Evolutionary conservation across 2,329 filamentous ascomycete genomes (phyloP).

Genomic region (Stemphylium lycopersici): DNA sequence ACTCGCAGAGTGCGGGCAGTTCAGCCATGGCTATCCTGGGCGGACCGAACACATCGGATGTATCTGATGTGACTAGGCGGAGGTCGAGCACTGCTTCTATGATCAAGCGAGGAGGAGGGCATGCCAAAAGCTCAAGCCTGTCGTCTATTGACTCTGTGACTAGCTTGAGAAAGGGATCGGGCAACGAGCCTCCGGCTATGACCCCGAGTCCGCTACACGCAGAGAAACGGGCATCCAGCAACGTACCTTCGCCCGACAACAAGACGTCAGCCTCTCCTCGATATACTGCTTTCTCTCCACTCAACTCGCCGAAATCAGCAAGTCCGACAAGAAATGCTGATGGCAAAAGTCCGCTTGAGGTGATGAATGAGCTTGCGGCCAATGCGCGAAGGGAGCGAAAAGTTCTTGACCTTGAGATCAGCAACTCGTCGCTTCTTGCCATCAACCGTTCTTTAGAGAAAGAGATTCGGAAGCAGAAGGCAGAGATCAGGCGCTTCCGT

Average conservation of each 20-base stretch:
- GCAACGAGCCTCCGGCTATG: constrained; percentile 30
- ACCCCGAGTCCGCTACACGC: constrained; percentile 43
- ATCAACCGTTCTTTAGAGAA: constrained; percentile 94
- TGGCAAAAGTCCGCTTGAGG: constrained; percentile 58
- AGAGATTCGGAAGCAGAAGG: constrained; percentile 87
- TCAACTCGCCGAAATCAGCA: constrained; percentile 45
- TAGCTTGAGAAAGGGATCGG: constrained; percentile 35
- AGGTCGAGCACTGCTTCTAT: constrained; percentile 42
- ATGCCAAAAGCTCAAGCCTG: constrained; percentile 51
- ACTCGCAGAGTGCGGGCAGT: constrained; percentile 43
- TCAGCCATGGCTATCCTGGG: constrained; percentile 43
- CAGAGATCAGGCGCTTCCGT: constrained; percentile 83
- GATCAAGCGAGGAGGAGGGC: constrained; percentile 31
- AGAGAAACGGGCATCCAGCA: constrained; percentile 39
- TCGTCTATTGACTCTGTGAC: constrained; percentile 55
- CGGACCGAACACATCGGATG: constrained; percentile 31
- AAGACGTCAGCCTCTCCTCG: constrained; percentile 30
- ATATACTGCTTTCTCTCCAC: constrained; percentile 28
- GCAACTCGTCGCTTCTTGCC: constrained; percentile 89
- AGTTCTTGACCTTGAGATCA: constrained; percentile 94
- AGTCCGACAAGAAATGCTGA: constrained; percentile 65
- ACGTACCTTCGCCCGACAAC: constrained; percentile 33
- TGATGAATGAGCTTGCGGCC: constrained; percentile 77
- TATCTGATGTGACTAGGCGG: constrained; percentile 32
- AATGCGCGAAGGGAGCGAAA: constrained; percentile 91